phyloP scores from a whole-genome alignment of 306 rosid species.

The Spatholobus suberectus region DNA sequence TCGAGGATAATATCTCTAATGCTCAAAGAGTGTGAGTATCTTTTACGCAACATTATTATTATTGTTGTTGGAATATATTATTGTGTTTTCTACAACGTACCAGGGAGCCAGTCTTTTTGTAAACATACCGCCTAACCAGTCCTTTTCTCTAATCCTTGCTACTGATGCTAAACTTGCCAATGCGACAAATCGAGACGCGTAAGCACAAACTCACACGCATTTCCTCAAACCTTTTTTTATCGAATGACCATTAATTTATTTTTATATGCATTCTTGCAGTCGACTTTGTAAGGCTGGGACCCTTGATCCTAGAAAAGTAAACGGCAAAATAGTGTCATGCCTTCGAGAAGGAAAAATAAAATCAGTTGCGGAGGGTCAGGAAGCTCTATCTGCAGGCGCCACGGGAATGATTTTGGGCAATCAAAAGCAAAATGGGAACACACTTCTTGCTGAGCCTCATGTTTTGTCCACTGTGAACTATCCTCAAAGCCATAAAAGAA shows the following conservation, averaged over 20 bases:
- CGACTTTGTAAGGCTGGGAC: constrained; percentile 48
- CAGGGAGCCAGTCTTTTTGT: constrained; percentile 66
- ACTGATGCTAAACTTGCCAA: constrained; percentile 51
- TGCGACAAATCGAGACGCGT: constrained; percentile 44
- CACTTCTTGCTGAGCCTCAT: constrained; percentile 58
- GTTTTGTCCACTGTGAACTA: constrained; percentile 44
- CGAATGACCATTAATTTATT: neutral
- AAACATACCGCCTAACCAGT: constrained; percentile 43
- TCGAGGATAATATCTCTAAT: neutral
- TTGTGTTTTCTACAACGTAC: neutral
- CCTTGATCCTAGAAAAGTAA: constrained; percentile 62
- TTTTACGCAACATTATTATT: too few species aligned
- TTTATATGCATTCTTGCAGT: neutral
- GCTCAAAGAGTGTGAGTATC: too few species aligned
- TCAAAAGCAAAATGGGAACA: constrained; percentile 39
- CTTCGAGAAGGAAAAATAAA: constrained; percentile 52
- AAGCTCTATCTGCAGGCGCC: constrained; percentile 58
- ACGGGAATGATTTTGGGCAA: constrained; percentile 62
- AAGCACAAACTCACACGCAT: constrained; percentile 32
- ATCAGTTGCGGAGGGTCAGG: constrained; percentile 49
- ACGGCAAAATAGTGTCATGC: constrained; percentile 63
- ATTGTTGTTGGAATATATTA: neutral
- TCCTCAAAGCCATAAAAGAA: accelerated
- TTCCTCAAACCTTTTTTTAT: neutral
- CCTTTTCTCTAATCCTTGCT: constrained; percentile 52